Conservation (phyloP, 164 flowering plant species). For the Taxillus chinensis region DNA sequence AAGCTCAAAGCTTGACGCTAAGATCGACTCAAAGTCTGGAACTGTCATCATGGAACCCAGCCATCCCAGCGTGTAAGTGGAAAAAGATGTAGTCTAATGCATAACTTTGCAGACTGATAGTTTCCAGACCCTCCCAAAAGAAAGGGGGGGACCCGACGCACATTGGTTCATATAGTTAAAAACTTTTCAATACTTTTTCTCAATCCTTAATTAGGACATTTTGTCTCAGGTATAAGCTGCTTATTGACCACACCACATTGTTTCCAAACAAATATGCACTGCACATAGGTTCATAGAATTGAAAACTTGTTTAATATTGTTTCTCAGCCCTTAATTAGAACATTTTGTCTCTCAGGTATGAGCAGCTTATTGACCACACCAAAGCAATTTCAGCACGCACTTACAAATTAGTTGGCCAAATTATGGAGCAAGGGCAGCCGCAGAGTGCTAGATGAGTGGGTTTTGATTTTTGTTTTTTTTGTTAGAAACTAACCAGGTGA, state of each 20-base stretch:
- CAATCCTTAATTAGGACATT: too few species aligned
- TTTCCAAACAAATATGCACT: too few species aligned
- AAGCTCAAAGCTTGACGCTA: conserved; percentile 85
- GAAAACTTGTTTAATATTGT: too few species aligned
- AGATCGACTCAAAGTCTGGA: conserved; percentile 74
- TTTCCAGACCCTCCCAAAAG: too few species aligned
- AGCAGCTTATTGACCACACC: conserved; percentile 85
- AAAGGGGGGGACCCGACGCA: too few species aligned
- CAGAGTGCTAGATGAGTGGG: conserved; percentile 43
- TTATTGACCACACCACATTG: too few species aligned
- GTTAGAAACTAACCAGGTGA: neutral
- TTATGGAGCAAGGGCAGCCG: conserved; percentile 55
- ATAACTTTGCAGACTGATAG: neutral
- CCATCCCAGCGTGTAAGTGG: conserved; percentile 79
- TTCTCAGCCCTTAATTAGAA: neutral
- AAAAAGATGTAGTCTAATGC: neutral
- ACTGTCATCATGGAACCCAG: conserved; percentile 83
- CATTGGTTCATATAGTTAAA: too few species aligned
- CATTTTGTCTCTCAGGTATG: conserved; percentile 45
- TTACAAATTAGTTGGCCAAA: conserved; percentile 60
- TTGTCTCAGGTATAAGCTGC: too few species aligned
- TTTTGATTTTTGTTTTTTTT: neutral
- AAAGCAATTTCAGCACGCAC: conserved; percentile 72
- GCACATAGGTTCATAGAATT: too few species aligned
- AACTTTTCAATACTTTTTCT: too few species aligned